Evolutionary conservation across 2,329 filamentous ascomycete genomes (phyloP), one percentile per base, ranked within the genome.

Genomic region (Calonectria pauciramosa): DNA sequence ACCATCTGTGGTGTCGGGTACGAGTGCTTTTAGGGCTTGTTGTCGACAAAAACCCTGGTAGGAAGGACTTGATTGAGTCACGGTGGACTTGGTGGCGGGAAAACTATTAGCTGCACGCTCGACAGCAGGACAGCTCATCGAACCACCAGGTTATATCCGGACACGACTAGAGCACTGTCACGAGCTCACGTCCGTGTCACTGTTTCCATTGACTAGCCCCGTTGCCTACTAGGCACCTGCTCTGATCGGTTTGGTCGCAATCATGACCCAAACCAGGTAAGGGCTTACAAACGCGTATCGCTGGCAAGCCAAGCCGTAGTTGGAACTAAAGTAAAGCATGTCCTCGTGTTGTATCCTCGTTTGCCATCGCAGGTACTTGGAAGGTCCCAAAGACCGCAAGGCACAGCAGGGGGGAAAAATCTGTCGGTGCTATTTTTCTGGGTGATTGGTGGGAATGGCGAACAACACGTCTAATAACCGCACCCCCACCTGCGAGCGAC

Each of bases 61-160:
- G n/a, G 5, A 16, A 63, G 36, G 34, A 63, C 23, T 60, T 38
- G 34, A 18, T 63, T 63, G 56, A 63, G 56, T 41, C 56, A 63
- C 41, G 34, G 56, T 63, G 56, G 56, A 63, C 56, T 63, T 38
- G 23, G 56, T 41, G 36, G 56, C 56, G 56, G 56, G 6, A 63
- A 26, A 16, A 63, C 56, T 63, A 41, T 63, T 63, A 63, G 56
- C 56, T 63, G 56, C 56, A 63, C 56, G 56, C 34, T 63, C 56
- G 56, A 63, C 36, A 18, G 56, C 56, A 41, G 34, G 56, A 63
- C 36, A 63, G 56, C 34, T 63, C 56, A 63, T 63, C 56, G 34
- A 63, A 63, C 56, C 56, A 63, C 34, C 36, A 63, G 36, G 56
- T 63, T 63, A 63, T 60, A 60, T 63, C 56, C 56, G 56, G 23